phyloP scores from a whole-genome alignment of 2,329 filamentous ascomycete species.

The Xylaria sp. region DNA sequence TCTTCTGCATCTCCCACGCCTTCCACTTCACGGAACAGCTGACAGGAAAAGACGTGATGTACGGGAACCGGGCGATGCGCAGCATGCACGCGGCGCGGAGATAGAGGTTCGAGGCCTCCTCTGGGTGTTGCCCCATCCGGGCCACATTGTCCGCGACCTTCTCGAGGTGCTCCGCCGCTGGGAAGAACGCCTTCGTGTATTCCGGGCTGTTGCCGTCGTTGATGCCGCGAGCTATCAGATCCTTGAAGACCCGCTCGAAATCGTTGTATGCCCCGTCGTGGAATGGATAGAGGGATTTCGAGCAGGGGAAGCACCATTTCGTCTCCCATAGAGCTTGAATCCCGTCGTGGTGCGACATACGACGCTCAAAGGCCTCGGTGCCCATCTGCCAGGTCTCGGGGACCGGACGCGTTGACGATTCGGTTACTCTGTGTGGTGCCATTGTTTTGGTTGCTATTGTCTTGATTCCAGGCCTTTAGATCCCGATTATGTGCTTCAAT shows the following conservation, averaged over 20 bases:
- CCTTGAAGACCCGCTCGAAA: slow-evolving; percentile 75
- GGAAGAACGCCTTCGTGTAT: slow-evolving; percentile 73
- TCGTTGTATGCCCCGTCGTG: slow-evolving; percentile 76
- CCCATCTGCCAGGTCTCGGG: slow-evolving; percentile 58
- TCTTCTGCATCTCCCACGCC: slow-evolving; percentile 75
- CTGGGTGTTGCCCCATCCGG: no score
- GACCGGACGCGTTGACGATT: slow-evolving; percentile 28
- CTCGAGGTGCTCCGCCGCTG: slow-evolving; percentile 57
- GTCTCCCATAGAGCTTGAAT: slow-evolving; percentile 77
- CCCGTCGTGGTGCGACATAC: slow-evolving; percentile 68
- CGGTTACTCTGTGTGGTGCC: slow-evolving; percentile 46
- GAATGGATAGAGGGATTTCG: slow-evolving; percentile 76
- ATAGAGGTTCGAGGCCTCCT: slow-evolving; percentile 58
- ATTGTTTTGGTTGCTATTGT: slow-evolving; percentile 38
- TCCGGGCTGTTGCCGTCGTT: slow-evolving; percentile 73
- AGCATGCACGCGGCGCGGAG: slow-evolving; percentile 79
- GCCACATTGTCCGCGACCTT: not conserved
- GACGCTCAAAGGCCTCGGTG: slow-evolving; percentile 54
- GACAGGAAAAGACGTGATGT: slow-evolving; percentile 57
- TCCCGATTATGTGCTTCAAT: not conserved
- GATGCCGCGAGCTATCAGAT: slow-evolving; percentile 68
- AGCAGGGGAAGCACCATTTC: slow-evolving; percentile 76
- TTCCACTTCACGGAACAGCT: slow-evolving; percentile 63
- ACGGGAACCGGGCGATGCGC: slow-evolving; percentile 78
- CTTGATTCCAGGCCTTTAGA: not conserved